These are phyloP conservation scores for Malus asiatica DNA, from an alignment of 306 rosid genomes.

Conservation along the genomic window DNA sequence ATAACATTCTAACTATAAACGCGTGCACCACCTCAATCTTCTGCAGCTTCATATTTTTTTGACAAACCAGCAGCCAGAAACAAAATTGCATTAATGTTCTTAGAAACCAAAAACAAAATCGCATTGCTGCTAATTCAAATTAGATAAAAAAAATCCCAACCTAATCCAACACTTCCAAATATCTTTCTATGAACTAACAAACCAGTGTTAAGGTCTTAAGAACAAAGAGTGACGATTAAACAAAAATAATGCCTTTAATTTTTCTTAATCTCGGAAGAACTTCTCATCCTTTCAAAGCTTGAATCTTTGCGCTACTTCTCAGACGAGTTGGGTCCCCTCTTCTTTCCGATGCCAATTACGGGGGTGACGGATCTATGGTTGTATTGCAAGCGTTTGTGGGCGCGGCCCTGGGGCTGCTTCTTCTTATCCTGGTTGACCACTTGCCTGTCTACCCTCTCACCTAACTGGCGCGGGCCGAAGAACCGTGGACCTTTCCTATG, in stretches of 20 bases:
- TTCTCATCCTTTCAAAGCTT: background rate
- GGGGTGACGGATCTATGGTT: conserved; percentile 46
- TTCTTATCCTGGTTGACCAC: conserved; percentile 50
- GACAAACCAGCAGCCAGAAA: too few relatives aligned
- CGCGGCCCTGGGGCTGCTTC: conserved; percentile 45
- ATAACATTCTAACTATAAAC: too few relatives aligned
- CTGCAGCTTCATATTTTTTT: too few relatives aligned
- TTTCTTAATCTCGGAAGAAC: background rate
- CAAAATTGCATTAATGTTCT: too few relatives aligned
- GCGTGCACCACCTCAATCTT: too few relatives aligned
- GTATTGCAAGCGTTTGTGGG: conserved; percentile 49
- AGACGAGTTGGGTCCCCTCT: conserved; percentile 30
- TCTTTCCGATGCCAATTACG: conserved; percentile 25
- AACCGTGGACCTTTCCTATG: conserved; percentile 43
- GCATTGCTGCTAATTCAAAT: background rate
- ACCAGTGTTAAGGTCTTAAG: background rate
- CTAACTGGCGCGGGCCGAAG: conserved; percentile 44
- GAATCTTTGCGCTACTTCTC: conserved; percentile 11
- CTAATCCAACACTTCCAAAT: background rate
- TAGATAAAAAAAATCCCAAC: background rate
- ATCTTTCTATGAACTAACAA: background rate
- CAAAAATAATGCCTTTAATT: background rate
- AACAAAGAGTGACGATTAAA: background rate
- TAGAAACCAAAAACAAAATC: background rate
- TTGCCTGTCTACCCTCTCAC: conserved; percentile 47